Evolutionary conservation across 345 rosid species (phyloP).

Genomic region (Lepidium africanum): DNA sequence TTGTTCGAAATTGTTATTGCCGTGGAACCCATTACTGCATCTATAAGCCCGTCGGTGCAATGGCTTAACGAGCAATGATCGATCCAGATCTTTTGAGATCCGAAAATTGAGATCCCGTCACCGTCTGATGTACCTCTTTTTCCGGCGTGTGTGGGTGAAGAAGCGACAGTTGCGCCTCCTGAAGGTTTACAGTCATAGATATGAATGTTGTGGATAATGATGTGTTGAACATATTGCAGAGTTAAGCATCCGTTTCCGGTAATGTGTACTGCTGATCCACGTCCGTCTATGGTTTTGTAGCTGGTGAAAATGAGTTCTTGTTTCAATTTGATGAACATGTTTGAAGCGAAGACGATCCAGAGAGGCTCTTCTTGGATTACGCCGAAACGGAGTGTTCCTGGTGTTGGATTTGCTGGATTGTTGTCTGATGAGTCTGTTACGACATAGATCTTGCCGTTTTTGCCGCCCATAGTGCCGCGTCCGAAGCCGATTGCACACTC

Average conservation of each 20-base stretch:
- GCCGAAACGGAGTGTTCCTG: conserved; percentile 73
- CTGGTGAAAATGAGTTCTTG: conserved; percentile 70
- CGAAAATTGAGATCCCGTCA: conserved; percentile 70
- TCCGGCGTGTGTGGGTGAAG: conserved; percentile 53
- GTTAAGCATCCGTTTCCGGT: conserved; percentile 80
- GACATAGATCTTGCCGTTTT: conserved; percentile 60
- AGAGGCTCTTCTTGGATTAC: conserved; percentile 67
- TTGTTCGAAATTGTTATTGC: conserved; percentile 72
- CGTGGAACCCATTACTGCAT: conserved; percentile 78
- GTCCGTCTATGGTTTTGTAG: conserved; percentile 83
- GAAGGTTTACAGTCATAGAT: conserved; percentile 73
- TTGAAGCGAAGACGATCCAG: conserved; percentile 62
- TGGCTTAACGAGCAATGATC: conserved; percentile 66
- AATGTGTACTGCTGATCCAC: conserved; percentile 55
- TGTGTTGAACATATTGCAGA: conserved; percentile 52
- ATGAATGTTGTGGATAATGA: conserved; percentile 81
- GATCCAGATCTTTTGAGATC: conserved; percentile 65
- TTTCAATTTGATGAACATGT: conserved; percentile 55
- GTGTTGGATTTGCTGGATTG: conserved; percentile 52
- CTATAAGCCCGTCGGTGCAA: conserved; percentile 69
- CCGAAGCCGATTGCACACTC: conserved; percentile 79
- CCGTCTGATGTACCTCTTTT: conserved; percentile 69
- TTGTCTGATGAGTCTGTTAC: conserved; percentile 81
- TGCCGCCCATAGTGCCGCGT: conserved; percentile 54
- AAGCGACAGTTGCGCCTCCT: conserved; percentile 45